Evolutionary conservation across 176 grass and related monocot genomes (phyloP), one percentile per base, ranked within the genome.

Genomic region (Ensete glaucum): DNA sequence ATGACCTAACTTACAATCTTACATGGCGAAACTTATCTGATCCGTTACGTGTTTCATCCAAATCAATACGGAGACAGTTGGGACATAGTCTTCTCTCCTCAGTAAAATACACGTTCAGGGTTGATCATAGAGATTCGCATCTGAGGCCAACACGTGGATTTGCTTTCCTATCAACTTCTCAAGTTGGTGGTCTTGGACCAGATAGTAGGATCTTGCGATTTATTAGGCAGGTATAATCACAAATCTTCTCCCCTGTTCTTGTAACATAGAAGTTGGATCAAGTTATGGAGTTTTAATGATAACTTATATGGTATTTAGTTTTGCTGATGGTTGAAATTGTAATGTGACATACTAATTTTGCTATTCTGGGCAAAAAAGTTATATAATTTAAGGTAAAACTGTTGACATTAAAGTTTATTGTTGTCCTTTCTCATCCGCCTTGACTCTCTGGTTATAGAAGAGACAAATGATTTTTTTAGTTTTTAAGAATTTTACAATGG

Each of bases 121-220:
- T 96, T 60, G 92, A 96, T 69, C 60, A 65, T 65, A 89, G 92
- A 73, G 85, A 96, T 88, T 92, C 92, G 14, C 26, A 75, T 76
- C 11, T 89, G 29, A 85, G 92, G 57, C 89, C 89, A 75, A 96
- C 81, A 67, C 69, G 74, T 79, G 92, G 92, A 65, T 92, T 89
- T 76, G 87, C 89, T 53, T 96, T 92, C 71, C 63, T 77, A 53
- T 96, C 89, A 74, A 81, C 75, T 80, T 88, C 87, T 74, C 87
- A 88, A 81, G 68, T 96, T 78, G 87, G 80, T 68, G 88, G 88
- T 76, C 78, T 96, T 52, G 74, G 85, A 68, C 75, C 75, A 52
- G 88, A 88, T 56, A 89, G 43, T 80, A 96, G 81, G 29, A 83
- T 87, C 20, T 66, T 87, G 56, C 77, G 76, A 85, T 96, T 89